phyloP scores from a whole-genome alignment of 139 green algal species.

The Asterochloris sp. region DNA sequence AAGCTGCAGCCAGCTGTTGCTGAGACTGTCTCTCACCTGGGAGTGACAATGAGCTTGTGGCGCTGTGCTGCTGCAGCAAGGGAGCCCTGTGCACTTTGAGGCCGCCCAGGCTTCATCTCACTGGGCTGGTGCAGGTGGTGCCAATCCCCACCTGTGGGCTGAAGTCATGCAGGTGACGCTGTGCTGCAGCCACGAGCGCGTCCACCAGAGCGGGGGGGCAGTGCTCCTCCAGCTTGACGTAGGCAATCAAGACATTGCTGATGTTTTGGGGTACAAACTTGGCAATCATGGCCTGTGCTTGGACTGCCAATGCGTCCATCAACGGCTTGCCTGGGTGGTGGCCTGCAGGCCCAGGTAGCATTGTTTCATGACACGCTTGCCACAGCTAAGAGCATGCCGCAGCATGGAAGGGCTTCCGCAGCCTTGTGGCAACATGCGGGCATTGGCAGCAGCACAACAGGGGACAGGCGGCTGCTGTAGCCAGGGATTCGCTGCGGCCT shows the following conservation, averaged over 20 bases:
- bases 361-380: background rate
- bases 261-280: constrained; percentile 31
- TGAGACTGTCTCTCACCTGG: too few relatives aligned
- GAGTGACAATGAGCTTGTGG: too few relatives aligned
- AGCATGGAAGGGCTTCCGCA: too few relatives aligned
- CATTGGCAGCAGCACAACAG: background rate
- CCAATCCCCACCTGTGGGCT: constrained; percentile 20
- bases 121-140: too few relatives aligned
- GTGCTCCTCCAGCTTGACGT: constrained; percentile 37
- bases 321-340: constrained; percentile 35
- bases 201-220: constrained; percentile 17
- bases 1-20: too few relatives aligned
- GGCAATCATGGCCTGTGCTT: constrained; percentile 17
- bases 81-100: too few relatives aligned
- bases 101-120: too few relatives aligned
- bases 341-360: constrained; percentile 21
- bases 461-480: background rate
- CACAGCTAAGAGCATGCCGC: background rate
- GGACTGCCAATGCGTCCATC: constrained; percentile 21
- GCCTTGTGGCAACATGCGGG: too few relatives aligned
- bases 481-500: background rate
- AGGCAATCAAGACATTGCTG: constrained; percentile 27
- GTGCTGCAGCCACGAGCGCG: background rate
- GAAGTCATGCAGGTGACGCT: constrained; percentile 13
- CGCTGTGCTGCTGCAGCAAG: too few relatives aligned